A percentile compares a stretch with the other conserved stretches of the same genome.
These are phyloP conservation scores for Thermomucor indicae-seudaticae DNA, from an alignment of 371 early-diverging fungal genomes.

Conservation along the genomic window DNA sequence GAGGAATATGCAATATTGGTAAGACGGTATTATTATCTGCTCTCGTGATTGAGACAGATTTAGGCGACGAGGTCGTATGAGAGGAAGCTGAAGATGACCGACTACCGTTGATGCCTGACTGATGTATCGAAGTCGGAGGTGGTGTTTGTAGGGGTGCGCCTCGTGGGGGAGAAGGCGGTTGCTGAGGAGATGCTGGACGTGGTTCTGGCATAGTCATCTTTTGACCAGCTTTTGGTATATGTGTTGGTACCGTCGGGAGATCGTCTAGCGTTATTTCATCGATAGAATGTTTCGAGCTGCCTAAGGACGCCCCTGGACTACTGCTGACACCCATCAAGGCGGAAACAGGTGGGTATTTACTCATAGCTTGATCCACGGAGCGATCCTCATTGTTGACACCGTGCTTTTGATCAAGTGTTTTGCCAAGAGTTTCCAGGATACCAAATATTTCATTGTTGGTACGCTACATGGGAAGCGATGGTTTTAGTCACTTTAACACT, in stretches of 20 bases:
- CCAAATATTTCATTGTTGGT: slow-evolving; percentile 23
- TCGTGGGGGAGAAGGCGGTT: background rate
- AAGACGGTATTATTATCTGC: slow-evolving; percentile 3
- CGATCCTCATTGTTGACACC: background rate
- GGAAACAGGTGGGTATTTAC: slow-evolving; percentile 8
- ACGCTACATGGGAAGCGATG: slow-evolving; percentile 18
- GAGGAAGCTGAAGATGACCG: too few species aligned
- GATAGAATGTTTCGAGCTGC: slow-evolving; percentile 2
- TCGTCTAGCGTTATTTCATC: too few species aligned
- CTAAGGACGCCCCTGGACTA: background rate
- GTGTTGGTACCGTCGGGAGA: slow-evolving; percentile 21
- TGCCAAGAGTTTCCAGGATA: slow-evolving; percentile 15
- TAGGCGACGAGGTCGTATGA: too few species aligned
- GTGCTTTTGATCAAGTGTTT: slow-evolving; percentile 10
- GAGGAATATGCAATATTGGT: slow-evolving; percentile 3
- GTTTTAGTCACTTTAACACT: slow-evolving; percentile 5
- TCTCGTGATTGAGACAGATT: too few species aligned
- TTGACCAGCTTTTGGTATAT: slow-evolving; percentile 4
- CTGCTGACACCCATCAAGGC: background rate
- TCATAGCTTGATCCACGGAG: slow-evolving; percentile 3
- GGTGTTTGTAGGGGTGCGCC: background rate
- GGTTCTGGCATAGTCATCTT: slow-evolving; percentile 10
- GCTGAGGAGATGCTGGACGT: background rate
- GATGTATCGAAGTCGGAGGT: background rate
- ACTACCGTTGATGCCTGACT: too few species aligned